Evolutionary conservation across 2,329 filamentous ascomycete genomes (phyloP), one percentile per base, ranked within the genome.

Genomic region (Dactylellina parvicollis): DNA sequence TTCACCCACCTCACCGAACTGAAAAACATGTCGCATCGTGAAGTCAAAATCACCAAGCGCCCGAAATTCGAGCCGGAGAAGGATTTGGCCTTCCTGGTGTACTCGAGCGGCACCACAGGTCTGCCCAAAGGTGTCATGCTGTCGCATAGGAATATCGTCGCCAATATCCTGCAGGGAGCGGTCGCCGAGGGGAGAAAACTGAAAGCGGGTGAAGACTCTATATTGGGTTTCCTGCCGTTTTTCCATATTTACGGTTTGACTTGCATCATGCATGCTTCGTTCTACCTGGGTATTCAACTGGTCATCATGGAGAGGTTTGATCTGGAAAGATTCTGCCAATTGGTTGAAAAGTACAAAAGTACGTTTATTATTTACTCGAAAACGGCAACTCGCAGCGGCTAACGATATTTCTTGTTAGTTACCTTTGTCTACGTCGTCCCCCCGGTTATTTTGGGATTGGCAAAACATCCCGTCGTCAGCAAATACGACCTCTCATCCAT

Each of bases 51-150:
- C 77, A 84, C 87, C 16, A 85, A 85, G 62, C 83, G 71, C 26
- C 52, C 87, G 3, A 88, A 86, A 77, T 81, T 92, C 56, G 84
- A 90, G 52, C 87, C 91, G 0, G 84, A 85, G 54, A 88, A 87
- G 66, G 92, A 96, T 79, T 80, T 95, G 24, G 90, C 92, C 0
- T 96, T 95, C 78, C 81, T 97, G 66, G 92, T 96, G 0, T 97
- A 96, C 80, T 92, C 89, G 54, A 93, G 90, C 5, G 94, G 94
- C 5, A 98, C 94, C 0, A 97, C 94, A 0, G 94, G 94, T 1
- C 83, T 92, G 55, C 93, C 94, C 0, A 98, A 98, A 81, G 94
- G 93, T 14, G 94, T 97, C 12, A 90, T 92, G 86, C 84, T 97
- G 30, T 90, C 88, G 5, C 94, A 98, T 81, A 81, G 82, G 75